These are phyloP conservation scores for Magnolia kwangsiensis DNA, from an alignment of 164 flowering plant species.

Conservation along the genomic window DNA sequence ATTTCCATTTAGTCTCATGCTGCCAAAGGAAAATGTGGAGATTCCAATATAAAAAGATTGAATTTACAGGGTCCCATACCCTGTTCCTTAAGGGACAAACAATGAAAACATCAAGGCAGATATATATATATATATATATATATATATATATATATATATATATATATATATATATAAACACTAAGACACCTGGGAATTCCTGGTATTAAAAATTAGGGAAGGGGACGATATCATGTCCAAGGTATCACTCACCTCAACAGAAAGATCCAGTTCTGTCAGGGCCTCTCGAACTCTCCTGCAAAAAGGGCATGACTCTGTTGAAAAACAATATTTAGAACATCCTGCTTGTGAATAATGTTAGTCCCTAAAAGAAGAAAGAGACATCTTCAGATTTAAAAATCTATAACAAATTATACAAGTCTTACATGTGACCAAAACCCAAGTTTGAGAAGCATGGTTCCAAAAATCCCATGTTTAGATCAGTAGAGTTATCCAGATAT, in stretches of 20 bases:
- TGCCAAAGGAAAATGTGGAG: not conserved
- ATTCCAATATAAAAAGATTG: not conserved
- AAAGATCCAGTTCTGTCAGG: conserved; percentile 74
- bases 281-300: conserved; percentile 86
- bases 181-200: not conserved
- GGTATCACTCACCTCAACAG: conserved; percentile 51
- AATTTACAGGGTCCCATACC: not conserved
- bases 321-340: conserved; percentile 22
- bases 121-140: no score
- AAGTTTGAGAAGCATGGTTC: not conserved
- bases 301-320: conserved; percentile 90
- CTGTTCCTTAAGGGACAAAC: not conserved
- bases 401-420: not conserved
- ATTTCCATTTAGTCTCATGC: not conserved
- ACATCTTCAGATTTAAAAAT: not conserved
- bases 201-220: not conserved
- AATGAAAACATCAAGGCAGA: not conserved
- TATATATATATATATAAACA: no score
- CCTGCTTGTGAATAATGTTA: conserved; percentile 8
- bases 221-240: not conserved
- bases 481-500: not conserved
- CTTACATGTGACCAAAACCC: not conserved
- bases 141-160: no score
- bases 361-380: conserved; percentile 1
- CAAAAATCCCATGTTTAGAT: not conserved